Evolutionary conservation across 1,139 yeast species (phyloP).

Genomic region (Geotrichum restrictum): DNA sequence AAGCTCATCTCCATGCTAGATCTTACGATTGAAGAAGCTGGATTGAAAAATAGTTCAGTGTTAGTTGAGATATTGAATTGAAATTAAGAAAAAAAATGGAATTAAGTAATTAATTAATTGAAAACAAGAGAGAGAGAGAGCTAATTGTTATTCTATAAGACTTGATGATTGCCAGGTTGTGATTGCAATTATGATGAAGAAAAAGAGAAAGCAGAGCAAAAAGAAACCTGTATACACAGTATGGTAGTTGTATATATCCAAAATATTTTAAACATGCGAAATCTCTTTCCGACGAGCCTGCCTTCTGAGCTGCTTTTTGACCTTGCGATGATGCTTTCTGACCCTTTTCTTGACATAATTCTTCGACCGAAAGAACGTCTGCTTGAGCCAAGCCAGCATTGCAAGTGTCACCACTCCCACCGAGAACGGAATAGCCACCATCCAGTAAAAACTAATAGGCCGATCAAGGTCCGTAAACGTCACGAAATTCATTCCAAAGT

Average conservation of each 20-base stretch:
- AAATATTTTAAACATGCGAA: conserved; percentile 5
- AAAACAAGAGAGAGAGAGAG: too few species aligned
- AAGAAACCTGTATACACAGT: neutral
- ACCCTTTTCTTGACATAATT: conserved; percentile 15
- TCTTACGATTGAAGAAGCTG: conserved; percentile 65
- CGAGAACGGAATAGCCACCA: conserved; percentile 49
- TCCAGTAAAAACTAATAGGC: conserved; percentile 49
- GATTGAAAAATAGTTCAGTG: conserved; percentile 75
- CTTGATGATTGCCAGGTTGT: too few species aligned
- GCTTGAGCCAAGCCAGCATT: conserved; percentile 32
- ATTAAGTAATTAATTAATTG: neutral
- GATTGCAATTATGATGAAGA: too few species aligned
- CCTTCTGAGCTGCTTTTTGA: conserved; percentile 15
- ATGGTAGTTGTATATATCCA: too few species aligned
- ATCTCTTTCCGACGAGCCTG: conserved; percentile 17
- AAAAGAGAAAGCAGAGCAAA: neutral
- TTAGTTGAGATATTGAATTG: conserved; percentile 53
- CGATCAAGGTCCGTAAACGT: conserved; percentile 46
- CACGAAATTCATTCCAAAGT: conserved; percentile 56
- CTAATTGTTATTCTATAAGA: too few species aligned
- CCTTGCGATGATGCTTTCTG: conserved; percentile 18
- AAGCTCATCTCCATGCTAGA: conserved; percentile 61
- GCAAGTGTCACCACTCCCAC: conserved; percentile 37
- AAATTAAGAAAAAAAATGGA: conserved; percentile 10
- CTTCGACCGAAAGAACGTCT: conserved; percentile 12